Base-by-base conservation (phyloP, 768 basidiomycete species). In the Plicaturopsis crispa region DNA sequence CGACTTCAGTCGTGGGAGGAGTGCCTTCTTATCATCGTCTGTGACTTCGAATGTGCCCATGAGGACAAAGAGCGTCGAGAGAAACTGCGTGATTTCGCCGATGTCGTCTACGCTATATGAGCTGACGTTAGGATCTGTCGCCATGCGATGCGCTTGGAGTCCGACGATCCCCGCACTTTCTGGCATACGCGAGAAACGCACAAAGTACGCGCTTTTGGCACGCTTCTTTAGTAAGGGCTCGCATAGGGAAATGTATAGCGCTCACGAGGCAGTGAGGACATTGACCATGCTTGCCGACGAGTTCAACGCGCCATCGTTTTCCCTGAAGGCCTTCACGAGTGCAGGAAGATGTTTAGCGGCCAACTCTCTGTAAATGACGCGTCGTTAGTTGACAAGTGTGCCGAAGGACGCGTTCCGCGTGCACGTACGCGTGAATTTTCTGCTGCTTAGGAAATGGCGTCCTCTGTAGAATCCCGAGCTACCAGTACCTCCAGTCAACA, bases 41-140 rank as follows among this genome's bases (percentile, higher is more conserved):
- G 57, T 54, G 33, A 70, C 48, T 2, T 45, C 51, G 10, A 40
- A 40, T 12, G 43, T 48, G 13, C 66, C 67, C 38, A 67, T 66
- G 2, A 67, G 47, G 22, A 63, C 53, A 11, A 70, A 50, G 20
- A 70, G 47, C 5, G 66, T 65, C 0, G 65, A 54, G 21, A 66
- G 45, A 36, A 68, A 69, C 41, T 70, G 66, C 8, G 60, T 59
- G 13, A 57, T 47, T 39, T 66, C 62, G 17, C 43, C 57, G 23
- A 67, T 47, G 10, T 53, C 44, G 20, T 61, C 57, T 2, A 39
- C 48, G 14, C 40, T 36, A 49, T 53, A 51, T 28, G 26, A 22
- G 8, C 16, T 14, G n/a, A 33, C 19, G 21, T 35, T 39, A 2
- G 46, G 45, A 1, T 54, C 44, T 8, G 47, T 49, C 4, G 55